A percentile compares a stretch with the other conserved stretches of the same genome.
Evolutionary conservation across 2,329 filamentous ascomycete species (phyloP).

Genomic region (Nemania sp.): DNA sequence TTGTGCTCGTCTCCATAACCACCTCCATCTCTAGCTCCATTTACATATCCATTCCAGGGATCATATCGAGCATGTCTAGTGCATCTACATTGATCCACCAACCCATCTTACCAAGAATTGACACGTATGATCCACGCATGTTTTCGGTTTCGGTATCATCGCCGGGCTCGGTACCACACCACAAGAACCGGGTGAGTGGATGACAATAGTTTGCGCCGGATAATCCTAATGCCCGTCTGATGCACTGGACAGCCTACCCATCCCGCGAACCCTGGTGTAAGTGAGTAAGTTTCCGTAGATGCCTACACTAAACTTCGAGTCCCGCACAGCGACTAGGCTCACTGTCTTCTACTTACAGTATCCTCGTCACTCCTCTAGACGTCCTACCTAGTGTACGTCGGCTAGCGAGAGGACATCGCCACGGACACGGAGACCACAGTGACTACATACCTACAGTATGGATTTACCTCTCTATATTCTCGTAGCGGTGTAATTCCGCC

Average conservation of each 20-base stretch:
- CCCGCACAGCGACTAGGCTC: no score
- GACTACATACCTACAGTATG: neutral
- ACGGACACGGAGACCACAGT: neutral
- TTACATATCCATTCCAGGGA: neutral
- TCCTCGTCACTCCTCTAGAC: no score
- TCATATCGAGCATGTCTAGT: neutral
- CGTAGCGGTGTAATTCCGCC: neutral
- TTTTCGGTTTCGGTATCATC: conserved; percentile 15
- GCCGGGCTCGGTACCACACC: conserved; percentile 11
- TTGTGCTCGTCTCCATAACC: conserved; percentile 4
- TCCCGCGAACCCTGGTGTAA: conserved; percentile 2
- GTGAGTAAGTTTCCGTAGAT: no score
- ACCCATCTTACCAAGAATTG: neutral
- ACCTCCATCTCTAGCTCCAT: neutral
- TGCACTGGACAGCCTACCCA: conserved; percentile 6
- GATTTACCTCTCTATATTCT: no score
- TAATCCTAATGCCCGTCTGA: conserved; percentile 28
- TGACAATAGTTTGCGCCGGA: conserved; percentile 21
- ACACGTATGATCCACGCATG: neutral
- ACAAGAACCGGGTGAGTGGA: conserved; percentile 7
- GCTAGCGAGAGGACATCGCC: neutral
- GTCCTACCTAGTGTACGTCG: neutral
- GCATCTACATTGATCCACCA: neutral
- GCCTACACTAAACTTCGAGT: no score
- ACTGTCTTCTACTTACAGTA: neutral